Conservation (phyloP, 305 asterid genomes). For the Salvia sclarea region DNA sequence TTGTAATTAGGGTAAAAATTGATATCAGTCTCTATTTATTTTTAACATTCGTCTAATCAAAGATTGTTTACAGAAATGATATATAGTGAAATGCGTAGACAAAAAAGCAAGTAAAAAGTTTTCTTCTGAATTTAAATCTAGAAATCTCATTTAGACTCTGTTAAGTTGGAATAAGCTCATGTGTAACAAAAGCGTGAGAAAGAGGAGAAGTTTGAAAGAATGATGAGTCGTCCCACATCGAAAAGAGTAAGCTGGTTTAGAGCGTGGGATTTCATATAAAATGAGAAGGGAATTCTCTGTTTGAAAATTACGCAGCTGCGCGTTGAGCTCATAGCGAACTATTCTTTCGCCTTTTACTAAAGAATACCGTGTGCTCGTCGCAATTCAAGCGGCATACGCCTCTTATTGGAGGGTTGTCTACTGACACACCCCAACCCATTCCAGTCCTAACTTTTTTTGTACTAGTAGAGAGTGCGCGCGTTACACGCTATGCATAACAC, state of each 20-base stretch:
- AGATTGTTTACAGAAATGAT: no score
- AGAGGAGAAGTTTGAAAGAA: no score
- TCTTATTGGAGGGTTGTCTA: slow-evolving; percentile 29
- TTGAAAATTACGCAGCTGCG: slow-evolving; percentile 27
- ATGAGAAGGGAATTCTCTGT: accelerated
- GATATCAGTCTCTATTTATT: no score
- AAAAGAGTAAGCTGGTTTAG: not conserved
- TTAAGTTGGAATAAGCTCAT: not conserved
- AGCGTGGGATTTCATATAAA: not conserved
- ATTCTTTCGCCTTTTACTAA: slow-evolving; percentile 87
- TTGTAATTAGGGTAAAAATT: no score
- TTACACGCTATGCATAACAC: no score
- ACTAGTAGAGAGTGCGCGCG: no score
- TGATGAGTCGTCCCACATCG: slow-evolving; percentile 1
- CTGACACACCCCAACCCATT: not conserved
- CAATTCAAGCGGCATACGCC: slow-evolving; percentile 37
- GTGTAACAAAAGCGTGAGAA: no score
- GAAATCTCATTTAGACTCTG: no score
- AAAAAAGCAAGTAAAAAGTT: no score
- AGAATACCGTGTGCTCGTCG: slow-evolving; percentile 58
- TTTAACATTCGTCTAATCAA: no score
- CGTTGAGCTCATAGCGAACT: slow-evolving; percentile 56
- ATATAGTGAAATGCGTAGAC: no score
- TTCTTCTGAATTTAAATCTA: no score
- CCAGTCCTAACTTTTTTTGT: not conserved